phyloP scores from a whole-genome alignment of 23 red algal genomes.

The Agarophyton chilense region DNA sequence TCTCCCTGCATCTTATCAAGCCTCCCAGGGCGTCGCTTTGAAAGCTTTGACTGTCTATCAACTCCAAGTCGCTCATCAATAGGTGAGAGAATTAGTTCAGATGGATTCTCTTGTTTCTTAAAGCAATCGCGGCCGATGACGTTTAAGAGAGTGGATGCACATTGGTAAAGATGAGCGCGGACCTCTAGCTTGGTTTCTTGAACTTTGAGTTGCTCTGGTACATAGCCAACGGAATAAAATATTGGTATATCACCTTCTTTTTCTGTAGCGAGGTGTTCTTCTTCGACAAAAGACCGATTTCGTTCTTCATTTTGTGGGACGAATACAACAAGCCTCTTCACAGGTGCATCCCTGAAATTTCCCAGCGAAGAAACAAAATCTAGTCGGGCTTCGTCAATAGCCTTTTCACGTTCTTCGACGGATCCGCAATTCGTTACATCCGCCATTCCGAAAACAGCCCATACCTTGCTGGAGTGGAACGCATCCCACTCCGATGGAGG shows the following conservation, averaged over 20 bases:
- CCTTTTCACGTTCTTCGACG: slow-evolving; percentile 39
- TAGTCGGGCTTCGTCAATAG: slow-evolving; percentile 43
- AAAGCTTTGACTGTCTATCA: slow-evolving; percentile 74
- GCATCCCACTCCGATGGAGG: slow-evolving; percentile 76
- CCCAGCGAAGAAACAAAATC: slow-evolving; percentile 58
- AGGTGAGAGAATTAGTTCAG: slow-evolving; percentile 62
- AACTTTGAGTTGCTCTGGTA: slow-evolving; percentile 34
- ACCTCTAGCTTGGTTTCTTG: slow-evolving; percentile 61
- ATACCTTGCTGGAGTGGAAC: slow-evolving; percentile 60
- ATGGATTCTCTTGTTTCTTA: slow-evolving; percentile 41
- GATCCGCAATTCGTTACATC: slow-evolving; percentile 29
- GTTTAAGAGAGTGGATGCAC: slow-evolving; percentile 58
- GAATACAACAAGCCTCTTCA: slow-evolving; percentile 66
- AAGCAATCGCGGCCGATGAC: slow-evolving; percentile 46
- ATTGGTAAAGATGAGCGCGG: slow-evolving; percentile 70
- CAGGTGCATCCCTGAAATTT: slow-evolving; percentile 56
- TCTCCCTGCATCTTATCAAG: slow-evolving; percentile 78
- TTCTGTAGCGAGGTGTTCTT: slow-evolving; percentile 29
- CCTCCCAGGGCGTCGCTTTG: slow-evolving; percentile 66
- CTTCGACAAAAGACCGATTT: slow-evolving; percentile 36
- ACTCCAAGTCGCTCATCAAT: slow-evolving; percentile 61
- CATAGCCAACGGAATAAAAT: slow-evolving; percentile 51
- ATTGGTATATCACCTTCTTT: slow-evolving; percentile 38
- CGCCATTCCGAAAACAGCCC: slow-evolving; percentile 70
- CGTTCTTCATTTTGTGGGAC: slow-evolving; percentile 28